These are phyloP conservation scores for Gremmenia infestans DNA, from an alignment of 2,329 filamentous ascomycete genomes.

Conservation along the genomic window DNA sequence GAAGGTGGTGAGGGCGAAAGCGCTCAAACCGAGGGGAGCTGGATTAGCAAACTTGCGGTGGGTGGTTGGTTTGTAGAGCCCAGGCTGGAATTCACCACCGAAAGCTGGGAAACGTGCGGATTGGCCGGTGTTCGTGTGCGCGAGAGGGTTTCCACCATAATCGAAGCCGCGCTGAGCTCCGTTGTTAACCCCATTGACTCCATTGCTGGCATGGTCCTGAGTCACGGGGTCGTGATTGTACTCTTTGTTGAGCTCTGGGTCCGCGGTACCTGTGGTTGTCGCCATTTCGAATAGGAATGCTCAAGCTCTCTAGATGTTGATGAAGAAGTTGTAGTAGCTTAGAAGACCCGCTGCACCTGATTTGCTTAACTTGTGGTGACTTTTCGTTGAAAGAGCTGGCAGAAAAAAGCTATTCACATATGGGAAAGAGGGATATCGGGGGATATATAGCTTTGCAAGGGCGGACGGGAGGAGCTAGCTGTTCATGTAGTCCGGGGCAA, in stretches of 20 bases:
- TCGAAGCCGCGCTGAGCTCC: slow-evolving; percentile 10
- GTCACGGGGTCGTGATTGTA: slow-evolving; percentile 9
- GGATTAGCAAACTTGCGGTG: slow-evolving; percentile 54
- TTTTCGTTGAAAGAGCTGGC: neutral
- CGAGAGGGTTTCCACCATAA: slow-evolving; percentile 41
- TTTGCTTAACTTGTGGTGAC: neutral
- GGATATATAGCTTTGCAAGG: neutral
- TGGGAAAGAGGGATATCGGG: neutral
- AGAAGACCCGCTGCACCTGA: neutral
- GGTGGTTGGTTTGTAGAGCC: slow-evolving; percentile 49
- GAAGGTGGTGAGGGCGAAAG: slow-evolving; percentile 60
- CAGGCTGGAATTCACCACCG: slow-evolving; percentile 55
- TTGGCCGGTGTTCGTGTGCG: slow-evolving; percentile 40
- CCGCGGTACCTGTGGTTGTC: slow-evolving; percentile 16
- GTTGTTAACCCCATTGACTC: slow-evolving; percentile 3
- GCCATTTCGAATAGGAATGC: slow-evolving; percentile 17
- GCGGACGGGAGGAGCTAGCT: neutral
- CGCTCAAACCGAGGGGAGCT: slow-evolving; percentile 53
- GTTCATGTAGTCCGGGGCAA: neutral
- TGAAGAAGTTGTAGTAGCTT: neutral
- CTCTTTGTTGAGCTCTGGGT: slow-evolving; percentile 21
- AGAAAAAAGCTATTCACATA: neutral
- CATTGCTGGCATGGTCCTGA: slow-evolving; percentile 17
- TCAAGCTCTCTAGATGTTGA: neutral
- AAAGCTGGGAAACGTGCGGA: slow-evolving; percentile 47